Conservation (phyloP, 345 rosid genomes). For the Hibiscus syriacus region DNA sequence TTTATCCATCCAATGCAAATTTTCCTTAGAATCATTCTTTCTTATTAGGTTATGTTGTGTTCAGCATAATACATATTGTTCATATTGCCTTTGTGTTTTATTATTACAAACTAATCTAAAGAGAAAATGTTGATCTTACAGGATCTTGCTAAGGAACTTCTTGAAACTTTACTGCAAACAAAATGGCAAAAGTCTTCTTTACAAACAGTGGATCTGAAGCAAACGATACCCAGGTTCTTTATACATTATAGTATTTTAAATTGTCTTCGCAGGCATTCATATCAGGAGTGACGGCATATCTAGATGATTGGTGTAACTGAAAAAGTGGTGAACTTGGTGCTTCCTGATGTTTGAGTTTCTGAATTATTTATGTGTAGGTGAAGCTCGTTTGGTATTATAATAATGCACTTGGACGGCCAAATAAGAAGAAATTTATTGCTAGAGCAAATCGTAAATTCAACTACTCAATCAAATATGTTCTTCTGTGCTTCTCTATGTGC, state of each 20-base stretch:
- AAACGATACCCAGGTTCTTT: constrained; percentile 97
- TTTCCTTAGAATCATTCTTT: neutral
- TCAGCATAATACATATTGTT: neutral
- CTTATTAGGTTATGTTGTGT: neutral
- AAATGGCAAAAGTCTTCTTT: constrained; percentile 88
- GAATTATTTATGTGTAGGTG: constrained; percentile 33
- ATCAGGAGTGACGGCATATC: neutral
- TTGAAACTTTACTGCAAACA: constrained; percentile 69
- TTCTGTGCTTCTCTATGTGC: constrained; percentile 2
- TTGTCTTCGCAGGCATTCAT: constrained; percentile 6
- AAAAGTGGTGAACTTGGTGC: neutral
- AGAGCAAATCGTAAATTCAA: constrained; percentile 45
- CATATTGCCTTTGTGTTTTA: neutral
- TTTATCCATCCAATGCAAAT: neutral
- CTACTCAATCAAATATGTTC: neutral
- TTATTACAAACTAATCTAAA: constrained; percentile 5
- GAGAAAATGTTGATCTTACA: constrained; percentile 20
- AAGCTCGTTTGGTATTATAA: constrained; percentile 77
- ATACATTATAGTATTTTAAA: too few relatives aligned
- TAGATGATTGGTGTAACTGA: neutral
- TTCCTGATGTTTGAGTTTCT: constrained; percentile 1
- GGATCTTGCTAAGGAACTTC: constrained; percentile 93
- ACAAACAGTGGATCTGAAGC: constrained; percentile 98
- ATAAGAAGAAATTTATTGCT: constrained; percentile 76
- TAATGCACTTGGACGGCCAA: constrained; percentile 68